Evolutionary conservation across 176 grass and related monocot genomes (phyloP).

Genomic region (Phoenix dactylifera): DNA sequence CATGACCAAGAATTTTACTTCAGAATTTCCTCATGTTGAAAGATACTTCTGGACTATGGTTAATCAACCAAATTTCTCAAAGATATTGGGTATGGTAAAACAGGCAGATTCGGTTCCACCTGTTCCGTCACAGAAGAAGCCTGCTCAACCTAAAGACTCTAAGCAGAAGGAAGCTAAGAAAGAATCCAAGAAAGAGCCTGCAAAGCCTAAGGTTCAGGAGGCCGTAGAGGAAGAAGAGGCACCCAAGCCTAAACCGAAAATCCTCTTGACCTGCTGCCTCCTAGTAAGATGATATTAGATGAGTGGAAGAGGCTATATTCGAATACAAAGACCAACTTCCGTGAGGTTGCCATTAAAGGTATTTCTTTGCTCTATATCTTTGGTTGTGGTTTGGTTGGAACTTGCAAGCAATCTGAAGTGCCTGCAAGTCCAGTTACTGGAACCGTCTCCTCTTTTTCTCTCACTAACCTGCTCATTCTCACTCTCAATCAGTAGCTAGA

Average conservation of each 20-base stretch:
- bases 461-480: too few species aligned
- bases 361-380: not conserved
- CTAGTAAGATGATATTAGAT: conserved; percentile 85
- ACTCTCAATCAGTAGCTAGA: too few species aligned
- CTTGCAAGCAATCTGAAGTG: too few species aligned
- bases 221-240: conserved; percentile 48
- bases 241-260: conserved; percentile 82
- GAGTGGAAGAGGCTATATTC: conserved; percentile 92
- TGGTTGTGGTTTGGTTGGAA: too few species aligned
- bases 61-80: conserved; percentile 69
- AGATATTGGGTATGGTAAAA: conserved; percentile 51
- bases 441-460: too few species aligned
- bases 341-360: conserved; percentile 87
- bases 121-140: conserved; percentile 34
- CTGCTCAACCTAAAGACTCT: conserved; percentile 50
- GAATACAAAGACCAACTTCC: conserved; percentile 86
- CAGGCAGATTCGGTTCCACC: conserved; percentile 50
- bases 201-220: conserved; percentile 40
- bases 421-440: too few species aligned
- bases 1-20: conserved; percentile 68
- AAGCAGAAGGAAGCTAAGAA: conserved; percentile 65
- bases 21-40: conserved; percentile 71
- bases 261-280: conserved; percentile 71
- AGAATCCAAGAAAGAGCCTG: conserved; percentile 41
- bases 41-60: conserved; percentile 89